Evolutionary conservation across 2,329 filamentous ascomycete genomes (phyloP).

Genomic region (Phyllosticta citrichinensis): DNA sequence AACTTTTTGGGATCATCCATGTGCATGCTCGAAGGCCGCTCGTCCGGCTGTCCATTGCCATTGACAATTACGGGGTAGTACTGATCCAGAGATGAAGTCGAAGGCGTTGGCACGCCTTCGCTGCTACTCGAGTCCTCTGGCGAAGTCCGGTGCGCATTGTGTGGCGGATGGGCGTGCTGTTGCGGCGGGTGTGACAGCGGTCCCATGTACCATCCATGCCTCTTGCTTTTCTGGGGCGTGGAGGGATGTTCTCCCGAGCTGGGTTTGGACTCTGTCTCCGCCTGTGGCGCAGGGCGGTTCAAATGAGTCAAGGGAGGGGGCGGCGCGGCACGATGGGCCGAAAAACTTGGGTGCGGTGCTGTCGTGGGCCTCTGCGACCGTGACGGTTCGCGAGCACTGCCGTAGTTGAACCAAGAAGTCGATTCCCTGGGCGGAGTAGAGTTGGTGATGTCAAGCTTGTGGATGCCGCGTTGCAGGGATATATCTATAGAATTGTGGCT

Average conservation of each 20-base stretch:
- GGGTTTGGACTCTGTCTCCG: constrained; percentile 23
- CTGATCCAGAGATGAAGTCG: constrained; percentile 38
- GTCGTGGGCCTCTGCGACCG: constrained; percentile 21
- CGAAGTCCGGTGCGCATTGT: constrained; percentile 30
- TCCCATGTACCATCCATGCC: constrained; percentile 64
- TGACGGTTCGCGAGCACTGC: constrained; percentile 16
- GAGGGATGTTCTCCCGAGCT: constrained; percentile 31
- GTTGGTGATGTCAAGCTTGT: constrained; percentile 53
- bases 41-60: constrained; percentile 38
- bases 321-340: constrained; percentile 15
- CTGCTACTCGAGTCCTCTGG: constrained; percentile 47
- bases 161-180: constrained; percentile 9
- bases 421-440: constrained; percentile 27
- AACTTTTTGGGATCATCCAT: constrained; percentile 33
- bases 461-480: constrained; percentile 56
- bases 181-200: constrained; percentile 26
- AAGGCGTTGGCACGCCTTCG: constrained; percentile 45
- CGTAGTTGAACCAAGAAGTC: constrained; percentile 22
- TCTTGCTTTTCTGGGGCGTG: constrained; percentile 51
- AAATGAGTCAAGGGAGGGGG: constrained; percentile 15
- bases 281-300: constrained; percentile 16
- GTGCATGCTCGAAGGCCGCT: constrained; percentile 28
- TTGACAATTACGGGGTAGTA: constrained; percentile 44
- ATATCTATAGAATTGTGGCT: constrained; percentile 48
- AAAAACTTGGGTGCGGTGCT: constrained; percentile 27